These are phyloP conservation scores for Collybiopsis luxurians DNA, from an alignment of 768 basidiomycete species.

Conservation along the genomic window DNA sequence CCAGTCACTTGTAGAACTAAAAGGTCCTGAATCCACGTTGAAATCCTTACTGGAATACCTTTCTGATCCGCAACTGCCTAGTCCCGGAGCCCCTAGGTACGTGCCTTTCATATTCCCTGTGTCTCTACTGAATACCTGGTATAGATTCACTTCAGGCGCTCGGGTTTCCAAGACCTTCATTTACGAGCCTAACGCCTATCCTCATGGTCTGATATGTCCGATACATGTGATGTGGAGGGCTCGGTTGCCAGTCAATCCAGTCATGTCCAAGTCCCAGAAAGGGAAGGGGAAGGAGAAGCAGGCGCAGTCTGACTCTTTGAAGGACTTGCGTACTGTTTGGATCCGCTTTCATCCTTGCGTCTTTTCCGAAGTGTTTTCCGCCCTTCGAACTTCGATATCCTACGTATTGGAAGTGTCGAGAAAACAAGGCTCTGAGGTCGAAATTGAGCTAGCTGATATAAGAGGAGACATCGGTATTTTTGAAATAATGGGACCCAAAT, in stretches of 20 bases:
- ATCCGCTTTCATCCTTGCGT: slow-evolving; percentile 76
- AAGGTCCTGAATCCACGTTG: slow-evolving; percentile 58
- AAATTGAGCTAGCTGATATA: slow-evolving; percentile 70
- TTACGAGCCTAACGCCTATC: slow-evolving; percentile 64
- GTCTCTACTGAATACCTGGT: too few species aligned
- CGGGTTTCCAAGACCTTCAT: slow-evolving; percentile 65
- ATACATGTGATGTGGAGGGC: slow-evolving; percentile 68
- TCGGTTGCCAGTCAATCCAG: background rate
- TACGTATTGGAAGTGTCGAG: slow-evolving; percentile 38
- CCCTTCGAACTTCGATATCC: slow-evolving; percentile 52
- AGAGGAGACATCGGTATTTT: slow-evolving; percentile 73
- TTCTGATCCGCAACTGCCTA: slow-evolving; percentile 62
- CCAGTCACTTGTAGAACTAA: slow-evolving; percentile 69
- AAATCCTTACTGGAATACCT: slow-evolving; percentile 47
- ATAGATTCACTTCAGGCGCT: slow-evolving; percentile 64
- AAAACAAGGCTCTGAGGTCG: slow-evolving; percentile 21
- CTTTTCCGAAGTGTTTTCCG: slow-evolving; percentile 51
- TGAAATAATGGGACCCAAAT: slow-evolving; percentile 87
- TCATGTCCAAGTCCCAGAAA: slow-evolving; percentile 19
- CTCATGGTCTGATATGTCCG: slow-evolving; percentile 69
- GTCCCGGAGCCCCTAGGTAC: slow-evolving; percentile 63
- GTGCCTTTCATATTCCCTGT: slow-evolving; percentile 12
- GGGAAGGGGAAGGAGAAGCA: slow-evolving; percentile 31
- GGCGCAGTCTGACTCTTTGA: slow-evolving; percentile 5
- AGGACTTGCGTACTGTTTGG: slow-evolving; percentile 54